Base-by-base conservation (phyloP, 768 basidiomycete genomes). In the Mycena amicta region DNA sequence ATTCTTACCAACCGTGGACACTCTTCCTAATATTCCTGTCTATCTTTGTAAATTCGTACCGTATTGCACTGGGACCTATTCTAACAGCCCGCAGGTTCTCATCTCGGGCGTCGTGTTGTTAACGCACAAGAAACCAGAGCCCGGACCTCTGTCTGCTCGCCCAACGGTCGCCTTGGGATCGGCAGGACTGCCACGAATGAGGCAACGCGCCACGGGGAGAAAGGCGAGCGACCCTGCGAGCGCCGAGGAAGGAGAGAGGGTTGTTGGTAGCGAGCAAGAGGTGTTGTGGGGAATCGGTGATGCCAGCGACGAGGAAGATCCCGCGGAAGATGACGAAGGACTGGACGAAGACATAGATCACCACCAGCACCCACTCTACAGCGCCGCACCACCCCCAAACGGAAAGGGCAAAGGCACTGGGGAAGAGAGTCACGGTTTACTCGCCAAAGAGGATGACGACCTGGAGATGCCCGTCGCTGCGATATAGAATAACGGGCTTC, bases 101-200 rank as follows among this genome's bases (percentile, higher is more conserved):
- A 89, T 98, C 45, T 85, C 83, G 0, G 95, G 96, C 11, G 96
- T 98, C 52, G 89, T 95, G n/a, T 83, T 98, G 1, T 79, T 98
- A 25, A 95, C 94, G 3, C 87, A 92, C 75, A 95, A 98, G 78
- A 94, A 95, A 67, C 89, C 93, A 0, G 90, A 92, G 70, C 75
- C 80, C 50, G 66, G 69, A 29, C 63, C 69, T 53, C 64, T 69
- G 58, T 70, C 74, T 64, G 61, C 70, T 55, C 67, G 75, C 60
- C 69, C 74, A 18, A 67, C 74, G 20, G 66, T 73, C 26, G 60
- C 66, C 22, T 53, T 69, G 46, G 66, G 64, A 29, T 56, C 69
- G 41, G 43, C 23, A 15, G 62, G 62, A 52, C 75, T 43, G 70
- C 78, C 52, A 50, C 70, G 58, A 55, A 67, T 59, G 46, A 37